Percentiles rank a stretch among this genome's conserved stretches.
Conservation (phyloP, 495 filamentous ascomycete species). For the Cladorrhinum samala region DNA sequence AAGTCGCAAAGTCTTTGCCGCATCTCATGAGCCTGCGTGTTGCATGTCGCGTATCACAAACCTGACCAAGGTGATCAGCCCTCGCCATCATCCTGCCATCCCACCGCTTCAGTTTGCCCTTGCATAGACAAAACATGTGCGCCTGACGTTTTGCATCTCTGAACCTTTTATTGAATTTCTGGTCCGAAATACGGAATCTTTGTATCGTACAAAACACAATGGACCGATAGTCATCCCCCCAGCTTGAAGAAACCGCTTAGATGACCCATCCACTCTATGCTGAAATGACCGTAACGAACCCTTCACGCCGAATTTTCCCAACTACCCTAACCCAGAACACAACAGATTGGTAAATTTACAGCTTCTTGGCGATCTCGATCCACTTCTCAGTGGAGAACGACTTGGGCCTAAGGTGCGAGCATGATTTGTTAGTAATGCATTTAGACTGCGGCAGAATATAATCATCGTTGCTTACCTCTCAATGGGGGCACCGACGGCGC, state of each 20-base stretch:
- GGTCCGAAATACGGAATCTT: slow-evolving; percentile 12
- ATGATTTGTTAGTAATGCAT: not conserved
- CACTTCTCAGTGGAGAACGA: slow-evolving; percentile 95
- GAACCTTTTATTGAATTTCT: slow-evolving; percentile 5
- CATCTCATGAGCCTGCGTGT: too few relatives aligned
- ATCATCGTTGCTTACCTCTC: slow-evolving; percentile 43
- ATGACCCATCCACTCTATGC: slow-evolving; percentile 28
- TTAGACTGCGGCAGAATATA: too few relatives aligned
- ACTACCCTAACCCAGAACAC: slow-evolving; percentile 17
- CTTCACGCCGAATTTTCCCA: slow-evolving; percentile 22
- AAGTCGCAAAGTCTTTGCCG: not conserved
- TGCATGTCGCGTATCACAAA: too few relatives aligned
- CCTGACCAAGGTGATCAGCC: too few relatives aligned
- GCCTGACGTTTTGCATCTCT: slow-evolving; percentile 1
- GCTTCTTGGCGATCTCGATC: slow-evolving; percentile 80
- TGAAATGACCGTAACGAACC: slow-evolving; percentile 27
- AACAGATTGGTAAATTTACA: slow-evolving; percentile 52
- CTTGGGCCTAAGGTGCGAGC: slow-evolving; percentile 59
- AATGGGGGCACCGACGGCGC: slow-evolving; percentile 82
- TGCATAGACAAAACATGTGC: too few relatives aligned
- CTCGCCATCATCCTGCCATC: too few relatives aligned
- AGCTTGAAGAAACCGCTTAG: slow-evolving; percentile 14
- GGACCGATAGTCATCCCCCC: slow-evolving; percentile 19
- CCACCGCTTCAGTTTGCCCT: not conserved
- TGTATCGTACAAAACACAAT: slow-evolving; percentile 23